phyloP scores from a whole-genome alignment of 169 alveolate genomes.

The Condylostoma magnum region DNA sequence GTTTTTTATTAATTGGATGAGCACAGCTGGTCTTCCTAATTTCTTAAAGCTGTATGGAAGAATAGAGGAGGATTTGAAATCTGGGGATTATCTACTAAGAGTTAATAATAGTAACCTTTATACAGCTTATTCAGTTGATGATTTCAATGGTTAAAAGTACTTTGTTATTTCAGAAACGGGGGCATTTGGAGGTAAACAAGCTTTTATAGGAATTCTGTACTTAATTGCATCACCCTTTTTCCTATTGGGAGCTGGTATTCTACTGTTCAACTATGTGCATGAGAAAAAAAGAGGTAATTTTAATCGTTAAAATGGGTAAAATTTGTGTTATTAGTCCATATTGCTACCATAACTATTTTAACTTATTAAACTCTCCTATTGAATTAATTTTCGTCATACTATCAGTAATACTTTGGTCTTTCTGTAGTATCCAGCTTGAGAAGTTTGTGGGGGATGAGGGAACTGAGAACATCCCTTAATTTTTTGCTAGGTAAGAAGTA shows the following conservation, averaged over 20 bases:
- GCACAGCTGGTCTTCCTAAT: conserved; percentile 64
- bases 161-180: conserved; percentile 33
- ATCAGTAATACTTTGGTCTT: too few relatives aligned
- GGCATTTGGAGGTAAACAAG: conserved; percentile 35
- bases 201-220: conserved; percentile 28
- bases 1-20: conserved; percentile 74
- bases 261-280: background rate
- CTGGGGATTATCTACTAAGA: conserved; percentile 24
- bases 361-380: too few relatives aligned
- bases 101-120: conserved; percentile 43
- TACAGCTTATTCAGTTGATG: conserved; percentile 13
- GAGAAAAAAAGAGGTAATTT: too few relatives aligned
- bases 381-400: too few relatives aligned
- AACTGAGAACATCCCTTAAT: conserved; percentile 7
- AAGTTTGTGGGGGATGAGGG: background rate
- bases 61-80: conserved; percentile 42
- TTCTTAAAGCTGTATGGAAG: conserved; percentile 68
- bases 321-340: too few relatives aligned
- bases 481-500: background rate
- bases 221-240: conserved; percentile 27
- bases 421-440: background rate
- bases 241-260: background rate
- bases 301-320: too few relatives aligned
- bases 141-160: conserved; percentile 28
- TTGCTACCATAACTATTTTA: too few relatives aligned